Conservation (phyloP, 495 filamentous ascomycete species). For the Penicillium canariense region DNA sequence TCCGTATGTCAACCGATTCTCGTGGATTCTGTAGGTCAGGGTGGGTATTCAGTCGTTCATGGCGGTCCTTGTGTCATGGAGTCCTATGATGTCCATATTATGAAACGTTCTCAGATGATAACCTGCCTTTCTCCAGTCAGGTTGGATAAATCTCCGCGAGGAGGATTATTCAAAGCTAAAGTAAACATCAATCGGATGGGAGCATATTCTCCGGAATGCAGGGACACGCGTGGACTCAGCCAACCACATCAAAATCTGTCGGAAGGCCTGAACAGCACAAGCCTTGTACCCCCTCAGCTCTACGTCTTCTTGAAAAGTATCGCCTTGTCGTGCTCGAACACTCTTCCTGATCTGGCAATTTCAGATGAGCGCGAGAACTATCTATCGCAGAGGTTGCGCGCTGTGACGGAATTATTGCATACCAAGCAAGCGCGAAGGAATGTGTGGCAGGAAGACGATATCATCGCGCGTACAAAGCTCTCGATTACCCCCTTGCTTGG, state of each 20-base stretch:
- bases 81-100: background rate
- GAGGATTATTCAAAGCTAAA: background rate
- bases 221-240: background rate
- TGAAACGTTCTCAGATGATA: background rate
- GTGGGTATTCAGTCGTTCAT: too few species aligned
- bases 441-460: background rate
- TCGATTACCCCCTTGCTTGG: background rate
- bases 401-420: background rate
- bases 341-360: too few species aligned
- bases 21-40: too few species aligned
- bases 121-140: background rate
- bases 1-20: too few species aligned
- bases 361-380: background rate
- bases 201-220: slow-evolving; percentile 3
- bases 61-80: too few species aligned
- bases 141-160: slow-evolving; percentile 9
- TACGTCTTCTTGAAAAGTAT: background rate
- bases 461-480: background rate
- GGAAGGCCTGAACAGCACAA: background rate
- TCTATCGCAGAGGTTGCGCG: background rate
- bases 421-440: slow-evolving; percentile 2
- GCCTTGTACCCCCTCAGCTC: background rate
- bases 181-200: background rate
- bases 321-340: background rate
- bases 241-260: background rate